Evolutionary conservation across 495 filamentous ascomycete species (phyloP).

Genomic region (Penicillium canariense): DNA sequence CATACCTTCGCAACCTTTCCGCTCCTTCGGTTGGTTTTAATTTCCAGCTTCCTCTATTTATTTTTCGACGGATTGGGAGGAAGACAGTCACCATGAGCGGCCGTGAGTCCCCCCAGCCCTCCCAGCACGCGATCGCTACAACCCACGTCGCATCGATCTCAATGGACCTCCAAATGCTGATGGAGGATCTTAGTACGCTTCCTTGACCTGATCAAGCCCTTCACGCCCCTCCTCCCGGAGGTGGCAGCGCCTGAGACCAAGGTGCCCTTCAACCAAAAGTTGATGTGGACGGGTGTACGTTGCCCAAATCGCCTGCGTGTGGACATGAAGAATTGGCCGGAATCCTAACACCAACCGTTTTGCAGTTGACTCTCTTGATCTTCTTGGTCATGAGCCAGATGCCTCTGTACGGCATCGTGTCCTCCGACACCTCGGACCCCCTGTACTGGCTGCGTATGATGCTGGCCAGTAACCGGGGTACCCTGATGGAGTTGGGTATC

Average conservation of each 20-base stretch:
- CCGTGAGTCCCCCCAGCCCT: constrained; percentile 38
- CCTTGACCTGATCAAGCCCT: constrained; percentile 98
- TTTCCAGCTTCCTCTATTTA: constrained; percentile 47
- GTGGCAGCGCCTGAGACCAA: constrained; percentile 95
- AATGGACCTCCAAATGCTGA: constrained; percentile 32
- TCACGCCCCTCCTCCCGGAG: constrained; percentile 98
- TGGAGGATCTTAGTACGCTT: constrained; percentile 74
- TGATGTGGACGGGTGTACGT: constrained; percentile 96
- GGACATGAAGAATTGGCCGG: constrained; percentile 11
- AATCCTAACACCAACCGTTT: constrained; percentile 31
- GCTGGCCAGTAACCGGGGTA: constrained; percentile 98
- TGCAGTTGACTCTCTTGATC: constrained; percentile 86
- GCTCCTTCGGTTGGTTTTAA: constrained; percentile 55
- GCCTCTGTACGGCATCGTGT: constrained; percentile 94
- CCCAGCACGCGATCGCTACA: constrained; percentile 39
- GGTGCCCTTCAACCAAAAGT: constrained; percentile 95
- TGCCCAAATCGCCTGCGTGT: constrained; percentile 9
- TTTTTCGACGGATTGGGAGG: constrained; percentile 34
- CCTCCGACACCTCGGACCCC: constrained; percentile 94
- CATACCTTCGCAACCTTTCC: constrained; percentile 38
- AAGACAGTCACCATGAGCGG: constrained; percentile 46
- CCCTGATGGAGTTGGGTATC: constrained; percentile 98
- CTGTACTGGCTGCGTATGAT: constrained; percentile 99
- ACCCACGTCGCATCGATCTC: constrained; percentile 15
- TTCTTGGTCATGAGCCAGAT: constrained; percentile 99